phyloP scores from a whole-genome alignment of 2,329 filamentous ascomycete genomes.

The Xylaria sp. region DNA sequence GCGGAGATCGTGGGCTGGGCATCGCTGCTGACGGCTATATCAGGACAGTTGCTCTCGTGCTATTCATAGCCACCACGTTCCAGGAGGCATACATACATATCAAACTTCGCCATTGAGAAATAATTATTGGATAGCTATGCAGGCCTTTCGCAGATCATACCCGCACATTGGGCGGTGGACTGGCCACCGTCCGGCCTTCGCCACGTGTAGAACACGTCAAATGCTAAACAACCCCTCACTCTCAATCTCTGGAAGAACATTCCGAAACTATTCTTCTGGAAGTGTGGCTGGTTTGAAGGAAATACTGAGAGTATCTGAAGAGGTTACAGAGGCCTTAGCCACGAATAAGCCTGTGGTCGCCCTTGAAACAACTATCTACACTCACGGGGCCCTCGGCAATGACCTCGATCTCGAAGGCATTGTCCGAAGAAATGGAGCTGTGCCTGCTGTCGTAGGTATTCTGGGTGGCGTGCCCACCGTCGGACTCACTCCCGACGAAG shows the following conservation, averaged over 20 bases:
- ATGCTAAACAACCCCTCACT: conserved; percentile 25
- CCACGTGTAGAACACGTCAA: conserved; percentile 13
- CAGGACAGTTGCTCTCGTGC: neutral
- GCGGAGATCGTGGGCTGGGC: neutral
- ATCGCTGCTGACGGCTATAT: neutral
- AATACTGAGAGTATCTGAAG: conserved; percentile 79
- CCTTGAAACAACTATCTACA: conserved; percentile 96
- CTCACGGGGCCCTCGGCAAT: conserved; percentile 86
- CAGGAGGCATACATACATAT: neutral
- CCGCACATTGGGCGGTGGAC: conserved; percentile 28
- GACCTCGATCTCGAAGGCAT: conserved; percentile 79
- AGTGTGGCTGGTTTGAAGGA: conserved; percentile 50
- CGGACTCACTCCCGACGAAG: conserved; percentile 77
- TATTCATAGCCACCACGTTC: neutral
- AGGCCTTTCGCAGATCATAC: conserved; percentile 32
- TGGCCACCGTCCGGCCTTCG: conserved; percentile 15
- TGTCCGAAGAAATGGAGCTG: conserved; percentile 81
- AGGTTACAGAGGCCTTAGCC: conserved; percentile 81
- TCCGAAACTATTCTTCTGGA: conserved; percentile 31
- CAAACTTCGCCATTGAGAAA: neutral
- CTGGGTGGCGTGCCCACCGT: conserved; percentile 85
- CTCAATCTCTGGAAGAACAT: conserved; percentile 33
- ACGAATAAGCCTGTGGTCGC: conserved; percentile 86
- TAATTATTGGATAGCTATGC: conserved; percentile 33
- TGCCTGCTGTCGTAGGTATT: conserved; percentile 92